Evolutionary conservation across 495 filamentous ascomycete genomes (phyloP), one percentile per base, ranked within the genome.

Genomic region (Lasiosphaeris hirsuta): DNA sequence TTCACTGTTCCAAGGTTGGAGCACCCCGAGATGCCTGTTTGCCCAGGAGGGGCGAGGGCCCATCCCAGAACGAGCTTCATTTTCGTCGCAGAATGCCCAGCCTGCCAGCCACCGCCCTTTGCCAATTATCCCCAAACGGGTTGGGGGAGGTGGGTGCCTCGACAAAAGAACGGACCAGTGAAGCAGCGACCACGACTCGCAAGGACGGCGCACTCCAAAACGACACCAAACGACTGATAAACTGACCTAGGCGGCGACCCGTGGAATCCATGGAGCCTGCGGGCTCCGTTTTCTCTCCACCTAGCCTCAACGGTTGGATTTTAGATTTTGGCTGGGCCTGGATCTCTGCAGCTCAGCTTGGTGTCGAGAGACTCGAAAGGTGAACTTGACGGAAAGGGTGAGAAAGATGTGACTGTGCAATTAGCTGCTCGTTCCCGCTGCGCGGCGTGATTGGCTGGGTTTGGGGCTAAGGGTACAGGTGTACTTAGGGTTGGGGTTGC

Each of bases 401-500:
- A 46, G 51, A 10, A 46, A 30, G 53, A 46, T 45, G 42, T 45
- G 35, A 54, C 34, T 36, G 43, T 35, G 34, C 53, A 43, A 47
- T 45, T 47, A 55, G 41, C 53, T 55, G 41, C 30, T n/a, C 39
- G 41, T 46, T 55, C 41, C 41, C 53, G 15, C 41, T 42, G 4
- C 7, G 5, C 1, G n/a, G 14, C 2, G 34, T 55, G 17, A 55
- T 66, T 66, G 64, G 64, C 51, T 19, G 7, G 1, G 36, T 1
- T 37, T 0, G 37, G 42, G 43, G 54, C 56, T 56, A 33, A 44
- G 36, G 33, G 54, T 66, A 68, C 65, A 4, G 1, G n/a, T 10
- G 1, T 66, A 66, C 63, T 56, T 62, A 46, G 66, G 68, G 68
- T 69, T 70, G 14, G 68, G 68, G 68, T 65, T 69, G 18, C 18